A percentile compares a stretch with the other conserved stretches of the same genome.
Evolutionary conservation across 2,329 filamentous ascomycete genomes (phyloP).

Genomic region (Cytospora leucostoma): DNA sequence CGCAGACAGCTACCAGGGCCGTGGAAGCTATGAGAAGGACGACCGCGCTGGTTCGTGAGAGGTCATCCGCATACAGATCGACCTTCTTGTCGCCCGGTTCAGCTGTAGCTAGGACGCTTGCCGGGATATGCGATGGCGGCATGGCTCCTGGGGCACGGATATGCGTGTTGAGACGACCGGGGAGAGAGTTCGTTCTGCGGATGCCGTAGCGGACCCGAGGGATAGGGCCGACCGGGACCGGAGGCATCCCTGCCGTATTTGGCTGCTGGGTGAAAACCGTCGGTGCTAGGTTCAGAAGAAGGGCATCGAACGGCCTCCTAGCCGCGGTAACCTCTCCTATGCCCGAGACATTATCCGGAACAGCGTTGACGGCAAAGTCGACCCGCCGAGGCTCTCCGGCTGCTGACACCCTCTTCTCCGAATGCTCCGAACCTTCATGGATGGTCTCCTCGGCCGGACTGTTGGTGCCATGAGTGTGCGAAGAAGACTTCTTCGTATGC

Average conservation of each 20-base stretch:
- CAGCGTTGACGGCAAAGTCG: constrained; percentile 52
- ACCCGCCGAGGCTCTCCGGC: constrained; percentile 54
- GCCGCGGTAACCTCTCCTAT: constrained; percentile 14
- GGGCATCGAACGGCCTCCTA: constrained; percentile 53
- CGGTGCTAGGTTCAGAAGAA: constrained; percentile 69
- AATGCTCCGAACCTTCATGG: constrained; percentile 34
- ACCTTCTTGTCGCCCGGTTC: constrained; percentile 32
- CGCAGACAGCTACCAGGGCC: constrained; percentile 66
- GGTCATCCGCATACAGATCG: constrained; percentile 35
- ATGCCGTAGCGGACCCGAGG: constrained; percentile 65
- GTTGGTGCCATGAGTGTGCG: constrained; percentile 35
- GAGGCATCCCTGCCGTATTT: constrained; percentile 32
- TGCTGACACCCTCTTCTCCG: constrained; percentile 29
- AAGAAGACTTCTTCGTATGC: constrained; percentile 48
- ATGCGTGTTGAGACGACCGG: constrained; percentile 61
- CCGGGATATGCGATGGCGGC: constrained; percentile 50
- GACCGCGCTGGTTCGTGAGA: constrained; percentile 56
- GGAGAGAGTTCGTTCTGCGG: constrained; percentile 73
- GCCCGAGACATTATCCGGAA: constrained; percentile 4
- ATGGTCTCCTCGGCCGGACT: constrained; percentile 38
- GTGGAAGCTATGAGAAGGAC: constrained; percentile 66
- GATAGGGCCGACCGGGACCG: constrained; percentile 46
- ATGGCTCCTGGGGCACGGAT: constrained; percentile 52
- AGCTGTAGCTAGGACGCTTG: constrained; percentile 39
- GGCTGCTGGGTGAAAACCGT: constrained; percentile 64